Evolutionary conservation across 352 stramenopile species (phyloP).

Genomic region (Globisporangium barbulae): DNA sequence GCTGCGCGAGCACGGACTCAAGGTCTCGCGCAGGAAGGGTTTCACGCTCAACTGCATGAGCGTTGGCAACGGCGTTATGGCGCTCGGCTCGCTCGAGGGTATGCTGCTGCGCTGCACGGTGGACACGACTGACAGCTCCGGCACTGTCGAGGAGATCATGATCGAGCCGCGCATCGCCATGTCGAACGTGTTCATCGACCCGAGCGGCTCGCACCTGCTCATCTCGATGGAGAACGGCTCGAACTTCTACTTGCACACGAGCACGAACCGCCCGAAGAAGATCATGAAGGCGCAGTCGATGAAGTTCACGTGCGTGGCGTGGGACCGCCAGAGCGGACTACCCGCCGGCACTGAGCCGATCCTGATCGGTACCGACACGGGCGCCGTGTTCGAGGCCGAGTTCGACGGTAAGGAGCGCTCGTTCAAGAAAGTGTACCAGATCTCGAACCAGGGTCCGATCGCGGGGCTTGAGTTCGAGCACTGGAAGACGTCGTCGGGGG

Average conservation of each 20-base stretch:
- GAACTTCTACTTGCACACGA: conserved; percentile 84
- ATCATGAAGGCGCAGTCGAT: conserved; percentile 80
- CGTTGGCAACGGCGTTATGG: conserved; percentile 78
- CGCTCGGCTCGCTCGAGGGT: conserved; percentile 79
- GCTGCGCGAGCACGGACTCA: conserved; percentile 81
- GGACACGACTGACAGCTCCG: conserved; percentile 70
- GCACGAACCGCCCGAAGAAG: conserved; percentile 76
- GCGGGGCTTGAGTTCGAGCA: conserved; percentile 82
- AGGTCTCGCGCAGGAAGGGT: conserved; percentile 79
- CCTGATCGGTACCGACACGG: conserved; percentile 78
- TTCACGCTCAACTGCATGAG: conserved; percentile 83
- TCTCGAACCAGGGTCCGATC: conserved; percentile 84
- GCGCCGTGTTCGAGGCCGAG: conserved; percentile 78
- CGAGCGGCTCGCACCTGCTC: conserved; percentile 73
- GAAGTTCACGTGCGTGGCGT: conserved; percentile 79
- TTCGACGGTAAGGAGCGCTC: conserved; percentile 84
- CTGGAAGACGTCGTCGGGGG: conserved; percentile 55
- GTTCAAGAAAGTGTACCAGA: conserved; percentile 89
- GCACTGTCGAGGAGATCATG: conserved; percentile 84
- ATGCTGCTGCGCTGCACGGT: conserved; percentile 77
- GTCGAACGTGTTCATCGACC: conserved; percentile 77
- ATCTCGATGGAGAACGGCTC: conserved; percentile 87
- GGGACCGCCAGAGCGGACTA: conserved; percentile 73
- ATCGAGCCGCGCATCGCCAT: conserved; percentile 86
- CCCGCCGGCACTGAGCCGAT: conserved; percentile 58